Evolutionary conservation across 1,284 basidiomycete genomes (phyloP), one percentile per base, ranked within the genome.

Genomic region (Flammula alnicola): DNA sequence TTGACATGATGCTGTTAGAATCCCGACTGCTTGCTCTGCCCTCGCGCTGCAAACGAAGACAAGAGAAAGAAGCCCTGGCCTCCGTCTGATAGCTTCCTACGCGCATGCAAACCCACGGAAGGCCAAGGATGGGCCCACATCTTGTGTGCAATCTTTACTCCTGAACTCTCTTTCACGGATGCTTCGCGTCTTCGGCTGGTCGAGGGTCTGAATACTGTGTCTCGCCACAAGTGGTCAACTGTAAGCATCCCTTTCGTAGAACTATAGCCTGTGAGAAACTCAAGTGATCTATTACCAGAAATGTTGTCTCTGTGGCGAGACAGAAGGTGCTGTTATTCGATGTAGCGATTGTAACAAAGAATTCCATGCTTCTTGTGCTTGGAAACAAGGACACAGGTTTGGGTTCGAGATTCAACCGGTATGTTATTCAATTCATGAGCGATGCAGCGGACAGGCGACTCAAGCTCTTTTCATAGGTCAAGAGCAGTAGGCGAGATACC

Each of bases 81-180:
- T 62, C 57, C 80, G 62, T 25, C 79, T 2, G 86, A 91, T 59
- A 81, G 83, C 11, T 87, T 88, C 59, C 74, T 98, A 30, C 87
- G 93, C 32, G 90, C 87, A 3, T 86, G 91, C 65, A 98, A 98
- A 67, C 92, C 92, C 4, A 98, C 95, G 0, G 96, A 98, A 72
- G 90, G 92, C 20, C 88, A 91, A 68, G 91, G 92, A 54, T 98
- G 94, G 93, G 86, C 86, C 1, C 96, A 99, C 65, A 76, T 95
- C 16, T 68, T 98, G 1, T 98, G 96, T 71, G 83, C 95, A 1
- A 82, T 91, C 1, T 98, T 94, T 72, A 83, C 87, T 25, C 88
- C 89, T 3, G 95, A 97, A 62, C 74, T 95, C 5, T 77, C 76
- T 14, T 96, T 88, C 67, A 88, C 89, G 17, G 87, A 95, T 66